A percentile compares a stretch with the other conserved stretches of the same genome.
These are phyloP conservation scores for Stagonosporopsis tanaceti DNA, from an alignment of 2,329 filamentous ascomycete genomes.

Conservation along the genomic window DNA sequence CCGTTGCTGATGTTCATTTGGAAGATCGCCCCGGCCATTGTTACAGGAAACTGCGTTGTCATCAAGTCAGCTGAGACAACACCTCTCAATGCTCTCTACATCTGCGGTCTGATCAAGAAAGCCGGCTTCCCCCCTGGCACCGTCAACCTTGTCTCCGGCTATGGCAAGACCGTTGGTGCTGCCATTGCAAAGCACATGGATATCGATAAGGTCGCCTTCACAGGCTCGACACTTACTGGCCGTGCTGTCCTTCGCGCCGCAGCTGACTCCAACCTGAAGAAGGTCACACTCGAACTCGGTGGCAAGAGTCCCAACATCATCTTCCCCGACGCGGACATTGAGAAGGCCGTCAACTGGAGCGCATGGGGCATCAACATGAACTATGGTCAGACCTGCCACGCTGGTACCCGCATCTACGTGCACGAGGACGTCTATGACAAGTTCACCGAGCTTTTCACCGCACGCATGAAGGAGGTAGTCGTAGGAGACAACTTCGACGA, in stretches of 20 bases:
- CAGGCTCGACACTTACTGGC: constrained; percentile 49
- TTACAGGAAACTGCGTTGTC: constrained; percentile 24
- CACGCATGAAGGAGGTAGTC: constrained; percentile 40
- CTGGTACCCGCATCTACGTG: constrained; percentile 50
- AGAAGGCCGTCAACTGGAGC: constrained; percentile 50
- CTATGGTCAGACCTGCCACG: constrained; percentile 51
- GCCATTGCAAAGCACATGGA: constrained; percentile 50
- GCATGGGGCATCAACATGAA: constrained; percentile 48
- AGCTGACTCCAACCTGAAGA: constrained; percentile 50
- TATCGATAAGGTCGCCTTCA: constrained; percentile 54
- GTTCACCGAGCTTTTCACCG: constrained; percentile 49
- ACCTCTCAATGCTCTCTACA: constrained; percentile 30
- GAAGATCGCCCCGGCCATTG: constrained; percentile 37
- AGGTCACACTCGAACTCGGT: constrained; percentile 54
- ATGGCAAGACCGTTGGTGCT: constrained; percentile 57
- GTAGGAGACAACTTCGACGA: constrained; percentile 43
- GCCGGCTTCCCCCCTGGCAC: constrained; percentile 66
- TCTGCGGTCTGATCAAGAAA: constrained; percentile 37
- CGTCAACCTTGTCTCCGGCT: constrained; percentile 66
- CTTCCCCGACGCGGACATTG: constrained; percentile 55
- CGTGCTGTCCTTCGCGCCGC: constrained; percentile 12
- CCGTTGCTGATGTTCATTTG: constrained; percentile 45
- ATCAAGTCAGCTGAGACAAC: constrained; percentile 39
- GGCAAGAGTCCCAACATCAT: constrained; percentile 56
- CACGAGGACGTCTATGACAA: constrained; percentile 50